Evolutionary conservation across 805 yeast species (phyloP), one percentile per base, ranked within the genome.

Genomic region (Candida coleopterorum): DNA sequence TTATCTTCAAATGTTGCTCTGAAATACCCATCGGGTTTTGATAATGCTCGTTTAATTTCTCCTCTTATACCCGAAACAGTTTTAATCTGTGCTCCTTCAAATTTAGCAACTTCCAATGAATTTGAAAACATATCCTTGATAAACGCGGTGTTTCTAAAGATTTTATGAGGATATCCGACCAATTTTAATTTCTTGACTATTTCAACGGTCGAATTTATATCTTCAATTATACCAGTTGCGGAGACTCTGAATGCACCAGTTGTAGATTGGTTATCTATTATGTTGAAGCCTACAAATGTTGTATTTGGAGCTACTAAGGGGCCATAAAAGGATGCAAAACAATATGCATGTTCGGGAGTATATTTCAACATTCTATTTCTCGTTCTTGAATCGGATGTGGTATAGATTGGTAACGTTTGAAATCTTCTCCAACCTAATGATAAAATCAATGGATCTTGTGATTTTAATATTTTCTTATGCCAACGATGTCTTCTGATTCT

Each of bases 371-470:
- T 86, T 67, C 98, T 82, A 53, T 89, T 90, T 70, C 99, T 77
- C 10, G 99, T 93, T 64, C 99, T 75, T 6, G 98, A 93, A 61
- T 93, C 99, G 6, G 95, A 79, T 0, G 98, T 93, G 3, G 98
- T 89, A 58, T 89, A 93, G 18, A 93, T 74, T 7, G 99, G 99
- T 38, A 90, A 65, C 0, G 98, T 89, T 62, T 93, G 99, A 68
- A 93, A 94, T 60, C 99, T 74, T 68, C 99, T 79, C 99, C 98
- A 93, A 25, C 99, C 99, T 29, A 93, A 64, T 0, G 97, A 90
- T 33, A 93, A 58, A 37, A 93, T 87, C 46, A 94, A 70, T 1
- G 99, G 98, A 64, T 93, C 99, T 55, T 87, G 94, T 8, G 97
- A 78, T 61, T 93, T 93, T 50, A 93, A 70, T 41, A 94, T 86